Evolutionary conservation across 2,329 filamentous ascomycete species (phyloP), one percentile per base, ranked within the genome.

Genomic region (Gaeumannomyces tritici): DNA sequence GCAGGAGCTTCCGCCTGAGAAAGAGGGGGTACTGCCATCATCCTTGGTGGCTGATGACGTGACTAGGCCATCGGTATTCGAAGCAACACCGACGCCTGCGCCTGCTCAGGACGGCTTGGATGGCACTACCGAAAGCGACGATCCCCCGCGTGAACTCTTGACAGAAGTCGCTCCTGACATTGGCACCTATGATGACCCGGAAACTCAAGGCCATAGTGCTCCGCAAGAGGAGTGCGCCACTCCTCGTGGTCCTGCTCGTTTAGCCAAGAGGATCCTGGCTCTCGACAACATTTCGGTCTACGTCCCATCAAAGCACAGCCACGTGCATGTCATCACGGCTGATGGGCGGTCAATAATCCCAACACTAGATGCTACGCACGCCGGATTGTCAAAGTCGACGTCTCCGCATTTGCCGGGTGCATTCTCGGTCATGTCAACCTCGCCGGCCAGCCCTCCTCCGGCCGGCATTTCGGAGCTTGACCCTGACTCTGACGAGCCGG

Each of bases 391-490:
- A 27, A 61, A 54, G 28, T 61, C 31, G 31, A 54, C 51, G 13
- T 76, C 77, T n/a, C 78, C 80, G 0, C 77, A 85, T 67, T 70
- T 87, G 3, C 85, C 85, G 1, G 86, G 85, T 0, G 80, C 85
- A 2, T 88, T 88, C 69, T 88, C 85, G 0, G 73, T 83, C 2
- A 72, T 80, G 42, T 24, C 54, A 12, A n/a, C 31, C 26, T 47
- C 35, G 13, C 58, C 58, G 42, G 21, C 62, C 7, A 60, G 35
- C 15, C 33, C 58, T 27, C 27, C 58, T 42, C 58, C 58, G 13
- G 18, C n/a, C 18, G 54, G 35, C 35, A 21, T 35, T 29, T 28
- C 31, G 26, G 26, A 35, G 13, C 13, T 29, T n/a, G 58, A 60
- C 27, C 9, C 26, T 7, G 35, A 54, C 15, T 28, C 21, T n/a